These are phyloP conservation scores for Ganoderma boninense DNA, from an alignment of 1,284 basidiomycete species.

Conservation along the genomic window DNA sequence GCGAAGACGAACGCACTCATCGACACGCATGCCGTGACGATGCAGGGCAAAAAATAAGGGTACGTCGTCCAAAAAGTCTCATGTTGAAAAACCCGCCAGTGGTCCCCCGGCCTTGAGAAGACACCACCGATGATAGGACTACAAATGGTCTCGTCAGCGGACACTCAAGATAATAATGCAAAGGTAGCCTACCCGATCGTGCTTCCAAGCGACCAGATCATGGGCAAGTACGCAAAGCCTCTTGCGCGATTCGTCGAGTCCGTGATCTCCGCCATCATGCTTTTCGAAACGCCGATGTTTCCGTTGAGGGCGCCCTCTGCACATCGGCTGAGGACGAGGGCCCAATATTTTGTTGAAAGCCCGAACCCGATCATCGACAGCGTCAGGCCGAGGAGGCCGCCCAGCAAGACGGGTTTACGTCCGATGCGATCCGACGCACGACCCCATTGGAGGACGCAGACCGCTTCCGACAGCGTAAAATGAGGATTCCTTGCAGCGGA, in stretches of 20 bases:
- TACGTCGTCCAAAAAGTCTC: constrained; percentile 67
- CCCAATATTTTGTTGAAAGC: constrained; percentile 65
- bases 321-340: constrained; percentile 60
- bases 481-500: constrained; percentile 63
- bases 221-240: constrained; percentile 70
- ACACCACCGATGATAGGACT: constrained; percentile 76
- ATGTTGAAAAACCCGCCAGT: constrained; percentile 67
- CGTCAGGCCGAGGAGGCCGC: constrained; percentile 70
- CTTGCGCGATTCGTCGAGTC: constrained; percentile 72
- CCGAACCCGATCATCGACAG: constrained; percentile 75
- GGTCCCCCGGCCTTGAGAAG: constrained; percentile 68
- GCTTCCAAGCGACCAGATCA: constrained; percentile 56
- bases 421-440: constrained; percentile 72
- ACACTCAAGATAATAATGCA: too few relatives aligned
- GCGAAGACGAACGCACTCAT: constrained; percentile 58
- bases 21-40: constrained; percentile 62
- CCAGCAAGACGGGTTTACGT: constrained; percentile 73
- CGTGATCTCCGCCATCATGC: constrained; percentile 74
- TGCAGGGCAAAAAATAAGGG: constrained; percentile 77
- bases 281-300: constrained; percentile 74
- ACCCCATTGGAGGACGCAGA: constrained; percentile 74
- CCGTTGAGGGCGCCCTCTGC: constrained; percentile 59
- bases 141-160: background rate
- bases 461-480: constrained; percentile 73
- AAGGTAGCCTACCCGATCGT: constrained; percentile 48